Percentiles rank a stretch among this genome's conserved stretches.
Evolutionary conservation across 805 yeast species (phyloP).

Genomic region (Yarrowia hollandica): DNA sequence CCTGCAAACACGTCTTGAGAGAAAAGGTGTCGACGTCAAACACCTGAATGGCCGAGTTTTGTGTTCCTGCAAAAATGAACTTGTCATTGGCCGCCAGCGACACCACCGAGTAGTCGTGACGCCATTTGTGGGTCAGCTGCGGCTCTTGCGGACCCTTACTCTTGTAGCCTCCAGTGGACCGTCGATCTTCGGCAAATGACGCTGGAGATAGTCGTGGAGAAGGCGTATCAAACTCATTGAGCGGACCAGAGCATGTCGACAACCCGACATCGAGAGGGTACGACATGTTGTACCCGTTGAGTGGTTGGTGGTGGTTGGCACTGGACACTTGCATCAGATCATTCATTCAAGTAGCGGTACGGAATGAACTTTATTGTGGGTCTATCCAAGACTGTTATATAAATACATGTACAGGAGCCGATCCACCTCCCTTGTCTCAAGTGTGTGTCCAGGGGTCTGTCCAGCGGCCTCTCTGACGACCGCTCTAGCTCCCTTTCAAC

Average conservation of each 20-base stretch:
- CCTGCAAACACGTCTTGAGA: slow-evolving; percentile 52
- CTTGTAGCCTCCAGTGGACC: slow-evolving; percentile 12
- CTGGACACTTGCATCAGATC: no score
- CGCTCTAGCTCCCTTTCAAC: no score
- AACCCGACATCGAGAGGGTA: slow-evolving; percentile 12
- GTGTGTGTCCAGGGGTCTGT: no score
- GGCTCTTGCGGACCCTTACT: slow-evolving; percentile 22
- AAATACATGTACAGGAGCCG: no score
- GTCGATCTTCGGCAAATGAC: slow-evolving; percentile 13
- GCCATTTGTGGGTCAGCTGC: slow-evolving; percentile 69
- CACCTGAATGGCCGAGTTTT: slow-evolving; percentile 73
- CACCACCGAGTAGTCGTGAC: slow-evolving; percentile 66
- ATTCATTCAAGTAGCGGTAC: no score
- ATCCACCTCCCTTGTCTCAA: no score
- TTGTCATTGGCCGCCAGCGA: slow-evolving; percentile 47
- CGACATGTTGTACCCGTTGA: background rate
- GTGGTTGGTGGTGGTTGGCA: background rate
- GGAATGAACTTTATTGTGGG: no score
- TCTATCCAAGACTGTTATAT: no score
- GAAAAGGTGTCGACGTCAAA: slow-evolving; percentile 68
- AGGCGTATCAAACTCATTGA: slow-evolving; percentile 25
- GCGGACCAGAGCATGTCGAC: slow-evolving; percentile 20
- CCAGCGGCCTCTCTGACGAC: no score
- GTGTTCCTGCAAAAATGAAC: slow-evolving; percentile 81
- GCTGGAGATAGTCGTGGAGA: slow-evolving; percentile 13